A percentile compares a stretch with the other conserved stretches of the same genome.
Conservation (phyloP, 371 early-diverging fungal genomes). For the Mortierella sp. region DNA sequence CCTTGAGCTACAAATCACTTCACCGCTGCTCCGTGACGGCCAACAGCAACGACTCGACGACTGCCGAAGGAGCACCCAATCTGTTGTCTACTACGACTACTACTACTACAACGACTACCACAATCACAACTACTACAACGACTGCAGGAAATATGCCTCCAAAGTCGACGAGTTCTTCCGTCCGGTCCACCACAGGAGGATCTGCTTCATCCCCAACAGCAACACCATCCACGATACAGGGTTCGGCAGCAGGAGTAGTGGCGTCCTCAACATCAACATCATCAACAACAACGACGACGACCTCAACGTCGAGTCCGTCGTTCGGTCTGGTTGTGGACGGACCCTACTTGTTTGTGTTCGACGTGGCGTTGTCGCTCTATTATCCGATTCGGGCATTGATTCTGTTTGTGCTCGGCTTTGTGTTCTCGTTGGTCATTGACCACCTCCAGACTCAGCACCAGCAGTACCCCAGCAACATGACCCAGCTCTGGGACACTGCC, state of each 20-base stretch:
- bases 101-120: conserved; percentile 17
- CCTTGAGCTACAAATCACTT: conserved; percentile 8
- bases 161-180: not conserved
- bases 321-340: conserved; percentile 31
- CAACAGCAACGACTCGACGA: conserved; percentile 6
- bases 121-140: conserved; percentile 22
- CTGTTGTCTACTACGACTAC: conserved; percentile 6
- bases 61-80: not conserved
- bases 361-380: conserved; percentile 58
- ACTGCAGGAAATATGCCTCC: conserved; percentile 3
- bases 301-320: not conserved
- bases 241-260: conserved; percentile 6
- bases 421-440: conserved; percentile 70
- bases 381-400: conserved; percentile 63
- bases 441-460: conserved; percentile 68
- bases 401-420: conserved; percentile 70
- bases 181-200: not conserved
- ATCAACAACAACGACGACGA: not conserved
- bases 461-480: conserved; percentile 46
- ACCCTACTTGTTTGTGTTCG: conserved; percentile 52
- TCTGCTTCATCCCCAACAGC: not conserved
- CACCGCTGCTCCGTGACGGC: conserved; percentile 2
- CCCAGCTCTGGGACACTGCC: conserved; percentile 62
- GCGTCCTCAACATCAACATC: not conserved
- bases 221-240: conserved; percentile 2